Evolutionary conservation across 2,329 filamentous ascomycete species (phyloP), one percentile per base, ranked within the genome.

Genomic region (Aspergillus hortae): DNA sequence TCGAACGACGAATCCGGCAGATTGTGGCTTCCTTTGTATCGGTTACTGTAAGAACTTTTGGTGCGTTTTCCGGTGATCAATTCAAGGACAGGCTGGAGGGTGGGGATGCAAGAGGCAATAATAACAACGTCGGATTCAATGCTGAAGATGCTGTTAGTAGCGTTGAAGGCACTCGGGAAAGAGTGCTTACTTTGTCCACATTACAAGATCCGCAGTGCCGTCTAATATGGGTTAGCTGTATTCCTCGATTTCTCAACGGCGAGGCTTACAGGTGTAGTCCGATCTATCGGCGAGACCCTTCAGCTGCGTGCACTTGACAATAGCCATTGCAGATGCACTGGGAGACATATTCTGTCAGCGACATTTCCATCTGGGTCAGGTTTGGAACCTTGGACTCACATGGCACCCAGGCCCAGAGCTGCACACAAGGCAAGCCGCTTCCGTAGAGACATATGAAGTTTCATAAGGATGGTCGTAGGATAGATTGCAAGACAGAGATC

Each of bases 121-220:
- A 71, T 65, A 54, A 69, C 58, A 33, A 64, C 57, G 50, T 69
- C 65, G 10, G 61, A 62, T 58, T 71, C 68, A 47, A 71, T 56
- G 42, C 64, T 64, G 15, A 0, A 21, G 5, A 43, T n/a, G 4
- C 4, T 6, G 10, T 32, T 2, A 25, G 32, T 7, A 4, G 11
- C 14, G 5, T 1, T 4, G 7, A 1, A 1, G 3, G 27, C 7
- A 3, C 11, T 30, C 10, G 6, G 27, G 10, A 3, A 2, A 15
- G 10, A 7, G 4, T n/a, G 21, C 42, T 42, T 66, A 76, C 74
- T 69, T 66, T 5, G 75, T 77, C 75, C 76, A 79, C 25, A 77
- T 69, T 1, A 76, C 66, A 4, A 77, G 62, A n/a, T 76, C 73
- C 0, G 69, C 68, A 3, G 72, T 76, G 17, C 69, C 67, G 43